phyloP scores from a whole-genome alignment of 768 basidiomycete genomes.

The Macrocybe gigantea region DNA sequence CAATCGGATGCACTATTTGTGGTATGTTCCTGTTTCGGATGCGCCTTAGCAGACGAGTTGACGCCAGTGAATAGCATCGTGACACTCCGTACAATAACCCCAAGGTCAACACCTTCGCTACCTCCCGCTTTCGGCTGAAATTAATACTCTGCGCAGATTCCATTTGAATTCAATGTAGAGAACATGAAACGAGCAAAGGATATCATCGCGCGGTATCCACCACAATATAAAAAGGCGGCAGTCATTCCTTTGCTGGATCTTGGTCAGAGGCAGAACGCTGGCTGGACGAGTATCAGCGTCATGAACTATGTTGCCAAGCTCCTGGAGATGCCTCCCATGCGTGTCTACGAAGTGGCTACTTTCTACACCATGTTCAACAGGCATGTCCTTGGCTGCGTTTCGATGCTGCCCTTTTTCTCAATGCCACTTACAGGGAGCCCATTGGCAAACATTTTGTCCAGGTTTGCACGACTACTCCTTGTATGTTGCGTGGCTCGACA shows the following conservation, averaged over 20 bases:
- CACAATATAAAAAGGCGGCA: constrained; percentile 98
- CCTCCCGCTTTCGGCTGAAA: constrained; percentile 1
- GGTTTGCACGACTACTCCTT: constrained; percentile 98
- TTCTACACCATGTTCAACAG: constrained; percentile 99
- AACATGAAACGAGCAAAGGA: constrained; percentile 84
- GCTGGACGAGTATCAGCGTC: constrained; percentile 96
- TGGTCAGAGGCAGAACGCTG: constrained; percentile 95
- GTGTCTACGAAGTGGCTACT: constrained; percentile 97
- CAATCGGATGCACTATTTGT: constrained; percentile 84
- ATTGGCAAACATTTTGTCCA: constrained; percentile 94
- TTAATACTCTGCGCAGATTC: constrained; percentile 49
- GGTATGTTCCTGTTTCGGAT: constrained; percentile 40
- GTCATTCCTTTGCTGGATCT: constrained; percentile 95
- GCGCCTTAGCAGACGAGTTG: constrained; percentile 7
- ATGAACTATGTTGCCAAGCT: constrained; percentile 98
- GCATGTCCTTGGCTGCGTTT: constrained; percentile 31
- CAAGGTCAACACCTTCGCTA: constrained; percentile 39
- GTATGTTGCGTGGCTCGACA: constrained; percentile 90
- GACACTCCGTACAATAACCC: constrained; percentile 95
- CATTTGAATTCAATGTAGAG: constrained; percentile 78
- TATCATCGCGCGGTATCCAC: constrained; percentile 90
- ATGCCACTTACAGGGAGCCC: constrained; percentile 58
- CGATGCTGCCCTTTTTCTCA: neutral
- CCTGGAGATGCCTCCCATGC: constrained; percentile 94
- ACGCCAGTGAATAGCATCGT: constrained; percentile 62